Conservation (phyloP, 2,329 filamentous ascomycete species). For the Sporothrix protearum region DNA sequence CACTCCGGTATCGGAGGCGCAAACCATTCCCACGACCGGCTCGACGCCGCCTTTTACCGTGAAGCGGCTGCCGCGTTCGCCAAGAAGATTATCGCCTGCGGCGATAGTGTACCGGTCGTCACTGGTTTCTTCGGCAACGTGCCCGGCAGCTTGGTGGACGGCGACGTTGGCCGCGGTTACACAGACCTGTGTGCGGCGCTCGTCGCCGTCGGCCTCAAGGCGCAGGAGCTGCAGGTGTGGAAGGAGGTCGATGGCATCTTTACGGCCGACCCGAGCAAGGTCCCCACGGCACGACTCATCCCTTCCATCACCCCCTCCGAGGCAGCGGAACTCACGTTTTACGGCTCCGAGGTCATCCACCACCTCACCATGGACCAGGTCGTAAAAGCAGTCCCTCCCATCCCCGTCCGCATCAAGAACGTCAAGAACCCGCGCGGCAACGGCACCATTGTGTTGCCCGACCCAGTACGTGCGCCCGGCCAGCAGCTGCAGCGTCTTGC, state of each 20-base stretch:
- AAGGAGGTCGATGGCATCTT: constrained; percentile 79
- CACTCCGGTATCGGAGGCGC: constrained; percentile 19
- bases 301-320: constrained; percentile 87
- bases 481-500: constrained; percentile 52
- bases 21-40: constrained; percentile 41
- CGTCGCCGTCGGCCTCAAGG: constrained; percentile 81
- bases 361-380: constrained; percentile 98
- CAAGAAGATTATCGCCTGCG: constrained; percentile 62
- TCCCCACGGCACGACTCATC: constrained; percentile 88
- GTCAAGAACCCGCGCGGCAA: constrained; percentile 79
- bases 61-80: constrained; percentile 58
- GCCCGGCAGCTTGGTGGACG: constrained; percentile 75
- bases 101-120: constrained; percentile 62
- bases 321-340: constrained; percentile 92
- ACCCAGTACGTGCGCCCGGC: constrained; percentile 54
- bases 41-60: constrained; percentile 68
- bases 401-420: constrained; percentile 87
- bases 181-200: constrained; percentile 94
- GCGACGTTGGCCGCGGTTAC: constrained; percentile 88
- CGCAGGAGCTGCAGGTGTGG: constrained; percentile 92
- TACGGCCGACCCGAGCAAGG: constrained; percentile 72
- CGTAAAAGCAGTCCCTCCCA: constrained; percentile 73
- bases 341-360: constrained; percentile 94
- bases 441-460: constrained; percentile 80
- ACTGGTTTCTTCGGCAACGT: constrained; percentile 96